phyloP scores from a whole-genome alignment of 331 rosid species.

The Phaseolus coccineus region DNA sequence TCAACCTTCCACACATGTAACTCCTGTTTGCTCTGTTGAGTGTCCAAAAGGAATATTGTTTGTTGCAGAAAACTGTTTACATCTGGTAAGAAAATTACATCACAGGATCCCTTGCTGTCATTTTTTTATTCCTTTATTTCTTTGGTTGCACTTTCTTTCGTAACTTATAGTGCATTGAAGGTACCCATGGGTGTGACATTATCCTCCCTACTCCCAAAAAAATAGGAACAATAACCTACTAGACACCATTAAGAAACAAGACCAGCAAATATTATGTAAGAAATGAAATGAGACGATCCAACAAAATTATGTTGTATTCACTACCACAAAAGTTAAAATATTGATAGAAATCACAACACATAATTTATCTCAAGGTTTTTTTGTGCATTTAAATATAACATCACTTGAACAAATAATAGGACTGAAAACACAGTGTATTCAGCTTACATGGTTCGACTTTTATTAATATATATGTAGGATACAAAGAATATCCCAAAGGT shows the following conservation, averaged over 20 bases:
- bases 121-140: constrained; percentile 37
- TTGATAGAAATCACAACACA: constrained; percentile 29
- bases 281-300: constrained; percentile 18
- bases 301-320: constrained; percentile 24
- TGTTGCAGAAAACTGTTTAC: constrained; percentile 87
- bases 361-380: constrained; percentile 10
- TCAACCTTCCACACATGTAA: constrained; percentile 89
- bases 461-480: no score
- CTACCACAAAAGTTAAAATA: constrained; percentile 27
- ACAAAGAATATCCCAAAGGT: not conserved
- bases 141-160: constrained; percentile 36
- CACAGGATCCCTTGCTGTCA: constrained; percentile 1
- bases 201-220: not conserved
- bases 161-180: constrained; percentile 2
- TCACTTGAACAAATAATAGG: not conserved
- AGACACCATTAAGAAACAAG: constrained; percentile 16
- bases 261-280: not conserved
- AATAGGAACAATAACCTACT: constrained; percentile 2
- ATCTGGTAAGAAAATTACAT: constrained; percentile 73
- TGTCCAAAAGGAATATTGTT: constrained; percentile 94
- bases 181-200: not conserved
- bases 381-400: constrained; percentile 17
- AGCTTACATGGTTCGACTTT: no score
- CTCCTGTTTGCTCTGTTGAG: constrained; percentile 85
- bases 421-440: no score